A percentile compares a stretch with the other conserved stretches of the same genome.
These are phyloP conservation scores for Anthoceros angustus DNA, from an alignment of 225 moss, liverwort and hornwort genomes.

Conservation along the genomic window DNA sequence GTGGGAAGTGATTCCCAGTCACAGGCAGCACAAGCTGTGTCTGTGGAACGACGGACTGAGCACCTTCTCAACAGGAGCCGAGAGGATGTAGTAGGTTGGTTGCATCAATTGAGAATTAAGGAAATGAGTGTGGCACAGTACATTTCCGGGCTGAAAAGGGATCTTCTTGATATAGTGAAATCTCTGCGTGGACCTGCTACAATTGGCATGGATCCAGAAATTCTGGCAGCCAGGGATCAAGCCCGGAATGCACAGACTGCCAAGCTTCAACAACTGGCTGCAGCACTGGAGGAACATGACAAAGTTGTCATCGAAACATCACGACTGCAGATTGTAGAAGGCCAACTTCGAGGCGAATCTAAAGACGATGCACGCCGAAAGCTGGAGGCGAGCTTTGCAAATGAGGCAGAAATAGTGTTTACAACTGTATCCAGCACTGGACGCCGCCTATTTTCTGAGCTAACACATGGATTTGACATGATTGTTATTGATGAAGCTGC, in stretches of 20 bases:
- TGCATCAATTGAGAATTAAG: constrained; percentile 57
- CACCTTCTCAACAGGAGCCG: constrained; percentile 67
- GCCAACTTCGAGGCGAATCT: constrained; percentile 47
- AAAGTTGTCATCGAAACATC: constrained; percentile 92
- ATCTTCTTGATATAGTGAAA: constrained; percentile 68
- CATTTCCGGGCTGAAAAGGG: constrained; percentile 59
- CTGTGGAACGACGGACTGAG: constrained; percentile 88
- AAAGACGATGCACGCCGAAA: constrained; percentile 80
- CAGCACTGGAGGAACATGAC: constrained; percentile 87
- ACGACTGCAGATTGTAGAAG: constrained; percentile 75
- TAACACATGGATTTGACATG: constrained; percentile 99
- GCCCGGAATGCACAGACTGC: constrained; percentile 38
- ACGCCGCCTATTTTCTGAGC: constrained; percentile 77
- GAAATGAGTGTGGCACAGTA: constrained; percentile 54
- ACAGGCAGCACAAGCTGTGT: constrained; percentile 83
- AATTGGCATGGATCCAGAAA: constrained; percentile 81
- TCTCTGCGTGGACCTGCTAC: constrained; percentile 56
- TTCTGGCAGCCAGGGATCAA: constrained; percentile 81
- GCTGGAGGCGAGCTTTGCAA: constrained; percentile 97
- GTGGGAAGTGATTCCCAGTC: constrained; percentile 85
- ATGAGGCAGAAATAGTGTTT: constrained; percentile 97
- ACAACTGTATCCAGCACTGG: constrained; percentile 98
- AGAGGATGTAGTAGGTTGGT: constrained; percentile 57
- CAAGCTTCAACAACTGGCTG: constrained; percentile 86
- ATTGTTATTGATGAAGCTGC: constrained; percentile 99